These are phyloP conservation scores for Thamnidium elegans DNA, from an alignment of 192 early-diverging fungal species.

Conservation along the genomic window DNA sequence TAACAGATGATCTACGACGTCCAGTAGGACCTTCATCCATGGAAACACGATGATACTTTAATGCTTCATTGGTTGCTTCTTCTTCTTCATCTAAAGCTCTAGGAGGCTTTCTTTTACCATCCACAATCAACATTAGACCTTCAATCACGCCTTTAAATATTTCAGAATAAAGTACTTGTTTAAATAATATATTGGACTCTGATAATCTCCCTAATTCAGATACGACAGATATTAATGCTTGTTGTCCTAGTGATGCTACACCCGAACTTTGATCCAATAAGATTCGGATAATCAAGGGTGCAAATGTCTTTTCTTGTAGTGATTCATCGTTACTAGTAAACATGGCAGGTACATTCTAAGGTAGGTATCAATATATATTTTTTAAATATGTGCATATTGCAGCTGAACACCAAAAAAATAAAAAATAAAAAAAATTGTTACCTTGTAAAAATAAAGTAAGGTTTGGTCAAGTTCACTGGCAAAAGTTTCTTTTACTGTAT, in stretches of 20 bases:
- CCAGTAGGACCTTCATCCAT: background rate
- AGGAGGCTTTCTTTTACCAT: constrained; percentile 18
- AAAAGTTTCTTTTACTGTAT: constrained; percentile 44
- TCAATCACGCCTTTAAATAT: constrained; percentile 50
- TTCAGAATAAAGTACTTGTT: constrained; percentile 45
- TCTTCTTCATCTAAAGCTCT: constrained; percentile 12
- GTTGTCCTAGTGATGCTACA: constrained; percentile 46
- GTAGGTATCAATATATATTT: background rate
- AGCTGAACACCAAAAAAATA: background rate
- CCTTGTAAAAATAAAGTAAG: constrained; percentile 47
- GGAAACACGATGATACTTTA: constrained; percentile 16
- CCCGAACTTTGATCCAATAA: constrained; percentile 52
- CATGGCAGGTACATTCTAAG: constrained; percentile 12
- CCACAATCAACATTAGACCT: constrained; percentile 36
- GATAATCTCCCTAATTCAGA: constrained; percentile 32
- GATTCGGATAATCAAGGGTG: constrained; percentile 42
- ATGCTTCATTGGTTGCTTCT: background rate
- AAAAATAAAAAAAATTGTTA: constrained; percentile 13
- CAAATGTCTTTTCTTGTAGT: constrained; percentile 35
- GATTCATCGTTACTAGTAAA: background rate
- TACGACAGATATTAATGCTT: constrained; percentile 43
- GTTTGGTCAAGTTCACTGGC: constrained; percentile 43
- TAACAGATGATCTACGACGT: constrained; percentile 1
- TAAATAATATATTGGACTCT: background rate
- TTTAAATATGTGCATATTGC: no score